Conservation (phyloP, 176 grass and related monocot genomes). For the Oryza meyeriana region DNA sequence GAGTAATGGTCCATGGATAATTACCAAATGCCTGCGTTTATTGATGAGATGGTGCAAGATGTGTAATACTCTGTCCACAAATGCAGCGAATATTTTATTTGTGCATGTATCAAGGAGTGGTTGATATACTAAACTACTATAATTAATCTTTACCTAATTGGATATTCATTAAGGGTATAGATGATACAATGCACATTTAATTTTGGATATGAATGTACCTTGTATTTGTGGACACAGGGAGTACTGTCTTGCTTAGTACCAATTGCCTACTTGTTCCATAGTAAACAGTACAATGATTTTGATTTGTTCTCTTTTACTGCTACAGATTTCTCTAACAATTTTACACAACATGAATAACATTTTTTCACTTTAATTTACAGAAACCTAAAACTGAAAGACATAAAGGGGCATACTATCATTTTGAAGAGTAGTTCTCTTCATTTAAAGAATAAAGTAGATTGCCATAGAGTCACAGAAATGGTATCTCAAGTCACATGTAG, state of each 20-base stretch:
- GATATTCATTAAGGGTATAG: too few relatives aligned
- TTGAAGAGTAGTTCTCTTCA: not conserved
- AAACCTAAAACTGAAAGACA: not conserved
- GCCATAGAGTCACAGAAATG: not conserved
- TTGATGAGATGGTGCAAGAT: not conserved
- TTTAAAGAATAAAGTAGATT: not conserved
- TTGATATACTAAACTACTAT: not conserved
- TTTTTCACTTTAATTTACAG: not conserved
- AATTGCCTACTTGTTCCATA: too few relatives aligned
- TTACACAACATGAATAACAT: not conserved
- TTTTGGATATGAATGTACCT: not conserved
- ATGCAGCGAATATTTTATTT: not conserved
- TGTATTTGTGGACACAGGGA: not conserved
- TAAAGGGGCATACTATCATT: not conserved
- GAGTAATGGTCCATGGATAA: not conserved
- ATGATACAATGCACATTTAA: not conserved
- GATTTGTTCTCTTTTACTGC: not conserved
- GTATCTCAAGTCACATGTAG: not conserved
- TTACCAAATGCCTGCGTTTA: not conserved
- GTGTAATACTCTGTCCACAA: not conserved
- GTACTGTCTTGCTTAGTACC: too few relatives aligned
- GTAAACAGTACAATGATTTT: not conserved
- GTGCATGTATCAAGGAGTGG: not conserved
- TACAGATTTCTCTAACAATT: not conserved
- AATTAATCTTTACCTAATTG: not conserved